Conservation (phyloP, 2,329 filamentous ascomycete genomes). For the Exophiala oligosperma region DNA sequence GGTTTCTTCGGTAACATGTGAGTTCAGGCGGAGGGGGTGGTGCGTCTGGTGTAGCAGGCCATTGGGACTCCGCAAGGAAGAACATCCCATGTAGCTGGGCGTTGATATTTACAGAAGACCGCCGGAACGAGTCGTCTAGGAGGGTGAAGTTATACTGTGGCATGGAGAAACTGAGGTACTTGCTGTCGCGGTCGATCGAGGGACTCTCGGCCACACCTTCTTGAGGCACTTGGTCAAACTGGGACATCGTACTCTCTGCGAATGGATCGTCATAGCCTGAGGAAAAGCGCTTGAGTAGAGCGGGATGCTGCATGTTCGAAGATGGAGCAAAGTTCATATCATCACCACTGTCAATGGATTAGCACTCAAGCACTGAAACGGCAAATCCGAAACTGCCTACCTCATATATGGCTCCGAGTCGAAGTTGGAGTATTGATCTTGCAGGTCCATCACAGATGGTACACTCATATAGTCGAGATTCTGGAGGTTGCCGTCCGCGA, state of each 20-base stretch:
- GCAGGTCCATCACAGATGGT: conserved; percentile 54
- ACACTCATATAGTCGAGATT: conserved; percentile 49
- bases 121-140: conserved; percentile 59
- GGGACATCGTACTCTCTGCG: conserved; percentile 47
- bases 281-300: conserved; percentile 51
- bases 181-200: conserved; percentile 64
- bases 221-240: conserved; percentile 46
- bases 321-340: conserved; percentile 51
- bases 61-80: conserved; percentile 65
- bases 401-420: conserved; percentile 62
- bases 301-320: conserved; percentile 37
- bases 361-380: conserved; percentile 11
- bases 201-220: conserved; percentile 52
- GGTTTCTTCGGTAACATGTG: conserved; percentile 91
- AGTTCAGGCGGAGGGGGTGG: conserved; percentile 66
- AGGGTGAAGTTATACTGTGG: conserved; percentile 61
- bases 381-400: conserved; percentile 38
- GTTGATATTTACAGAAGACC: conserved; percentile 57
- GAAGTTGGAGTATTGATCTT: conserved; percentile 61
- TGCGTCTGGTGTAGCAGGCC: conserved; percentile 57
- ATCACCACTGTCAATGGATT: conserved; percentile 46
- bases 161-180: conserved; percentile 72
- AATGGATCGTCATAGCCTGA: conserved; percentile 52
- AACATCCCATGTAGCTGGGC: conserved; percentile 70
- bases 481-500: conserved; percentile 49